Base-by-base conservation (phyloP, 2,329 filamentous ascomycete genomes). In the Knoxdaviesia proteae region DNA sequence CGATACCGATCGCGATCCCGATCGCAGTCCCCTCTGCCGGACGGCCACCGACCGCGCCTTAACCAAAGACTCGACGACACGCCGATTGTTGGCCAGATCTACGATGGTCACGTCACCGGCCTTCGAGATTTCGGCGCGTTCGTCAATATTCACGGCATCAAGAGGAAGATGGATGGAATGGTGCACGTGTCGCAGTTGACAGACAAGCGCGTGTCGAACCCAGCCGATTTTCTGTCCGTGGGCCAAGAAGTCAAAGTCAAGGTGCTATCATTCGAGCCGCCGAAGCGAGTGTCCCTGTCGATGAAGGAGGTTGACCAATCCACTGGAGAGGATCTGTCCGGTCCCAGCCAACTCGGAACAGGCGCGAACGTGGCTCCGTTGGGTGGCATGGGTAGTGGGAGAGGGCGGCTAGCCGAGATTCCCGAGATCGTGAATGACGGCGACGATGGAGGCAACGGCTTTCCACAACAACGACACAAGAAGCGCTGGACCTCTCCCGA, bases 301-400 rank as follows among this genome's bases (percentile, higher is more conserved):
- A 94, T 98, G 87, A 94, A 94, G 54, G 88, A 94, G 47, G 87
- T 94, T 10, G 88, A 98, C 51, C 90, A 98, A 57, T 70, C 74
- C 32, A 87, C 82, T 3, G 90, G 90, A 5, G 71, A 75, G 53
- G 90, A 98, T 53, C 62, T 94, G 36, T 74, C 79, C 32, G 84
- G 87, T 0, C 77, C 87, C 48, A 71, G 72, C 45, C 70, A 80
- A 39, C 73, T 96, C 53, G 77, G 81, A 32, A 90, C 88, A 1
- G 90, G 90, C 6, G 90, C 90, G 7, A 98, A 98, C 52, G 81
- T 80, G 67, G 78, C 88, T 54, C 75, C 75, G 2, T 62, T 96
- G 5, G 81, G 87, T 44, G 78, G 79, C 7, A 67, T 69, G 42
- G 20, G 20, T 20, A 20, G 20, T 20, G 20, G 20, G 20, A 20